Base-by-base conservation (phyloP, 1,139 yeast genomes). In the Candida anutae region DNA sequence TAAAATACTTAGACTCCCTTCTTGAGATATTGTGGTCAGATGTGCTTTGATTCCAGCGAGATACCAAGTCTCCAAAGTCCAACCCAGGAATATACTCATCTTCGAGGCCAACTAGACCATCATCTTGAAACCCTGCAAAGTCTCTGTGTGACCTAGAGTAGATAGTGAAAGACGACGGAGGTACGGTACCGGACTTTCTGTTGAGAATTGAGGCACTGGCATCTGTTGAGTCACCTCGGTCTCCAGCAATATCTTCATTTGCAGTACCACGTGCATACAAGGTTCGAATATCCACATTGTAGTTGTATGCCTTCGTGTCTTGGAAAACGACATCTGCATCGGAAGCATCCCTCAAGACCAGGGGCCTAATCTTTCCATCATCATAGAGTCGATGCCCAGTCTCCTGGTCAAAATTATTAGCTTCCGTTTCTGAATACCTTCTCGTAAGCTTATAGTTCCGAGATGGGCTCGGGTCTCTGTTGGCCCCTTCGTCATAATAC, bases 41-140 rank as follows among this genome's bases (percentile, higher is more conserved):
- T 10, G 38, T 27, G 30, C 24, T 29, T 13, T 42, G 40, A 32
- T 53, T 54, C 72, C 72, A 65, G 29, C 53, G 48, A 37, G 53
- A 54, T 2, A 64, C 43, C 49, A 61, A 53, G 24, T 63, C 62
- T 13, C 65, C 60, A 40, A 72, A 74, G 38, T 70, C 73, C 23
- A 79, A 55, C 16, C 77, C 82, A 0, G 87, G 87, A 11, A 79
- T 68, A 42, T 78, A 79, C 43, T 80, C 88, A 47, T 79, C 88
- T 42, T 76, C 79, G 38, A 78, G 56, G 1, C 82, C 84, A 12
- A 27, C 32, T 14, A 37, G 30, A 10, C 39, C 43, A 14, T 36
- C 42, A 14, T 33, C 35, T 13, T 29, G 35, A 10, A 28, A 36
- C 11, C 37, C 42, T 5, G 44, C 34, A 21, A 39, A 37, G 23